Conservation (phyloP, 768 basidiomycete genomes). For the Mycena alexandri region DNA sequence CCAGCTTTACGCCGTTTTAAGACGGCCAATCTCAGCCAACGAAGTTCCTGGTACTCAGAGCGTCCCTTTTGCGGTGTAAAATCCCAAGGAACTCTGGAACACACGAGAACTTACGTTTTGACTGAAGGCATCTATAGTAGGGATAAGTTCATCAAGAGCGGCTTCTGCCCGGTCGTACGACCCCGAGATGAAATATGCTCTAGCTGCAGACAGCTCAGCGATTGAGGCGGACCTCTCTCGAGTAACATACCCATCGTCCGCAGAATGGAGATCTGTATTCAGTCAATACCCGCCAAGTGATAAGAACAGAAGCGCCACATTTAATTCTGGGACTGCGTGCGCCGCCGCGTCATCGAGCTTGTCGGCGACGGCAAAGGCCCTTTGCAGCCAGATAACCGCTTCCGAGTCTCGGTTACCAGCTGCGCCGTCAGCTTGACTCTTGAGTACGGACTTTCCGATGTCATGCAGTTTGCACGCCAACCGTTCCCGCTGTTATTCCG, state of each 20-base stretch:
- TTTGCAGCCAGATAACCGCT: constrained; percentile 83
- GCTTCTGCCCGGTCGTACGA: constrained; percentile 84
- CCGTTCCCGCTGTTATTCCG: constrained; percentile 70
- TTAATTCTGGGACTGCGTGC: constrained; percentile 69
- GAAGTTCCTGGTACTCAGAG: constrained; percentile 83
- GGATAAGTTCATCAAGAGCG: constrained; percentile 81
- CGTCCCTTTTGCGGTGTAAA: constrained; percentile 60
- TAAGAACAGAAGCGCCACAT: constrained; percentile 57
- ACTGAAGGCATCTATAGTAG: constrained; percentile 66
- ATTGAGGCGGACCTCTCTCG: constrained; percentile 12
- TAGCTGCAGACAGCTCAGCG: constrained; percentile 60
- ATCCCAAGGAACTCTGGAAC: constrained; percentile 37
- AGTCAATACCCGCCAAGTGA: not conserved
- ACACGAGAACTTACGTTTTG: constrained; percentile 60
- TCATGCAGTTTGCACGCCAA: constrained; percentile 81
- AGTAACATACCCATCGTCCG: constrained; percentile 39
- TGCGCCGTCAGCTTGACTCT: constrained; percentile 50
- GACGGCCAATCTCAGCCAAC: constrained; percentile 89
- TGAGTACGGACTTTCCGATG: constrained; percentile 80
- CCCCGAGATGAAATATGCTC: constrained; percentile 84
- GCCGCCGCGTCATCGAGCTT: constrained; percentile 68
- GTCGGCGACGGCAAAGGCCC: constrained; percentile 81
- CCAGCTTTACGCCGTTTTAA: constrained; percentile 70
- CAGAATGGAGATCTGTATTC: constrained; percentile 31
- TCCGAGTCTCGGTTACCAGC: constrained; percentile 53